Evolutionary conservation across 768 basidiomycete genomes (phyloP).

Genomic region (Tremella mesenterica): DNA sequence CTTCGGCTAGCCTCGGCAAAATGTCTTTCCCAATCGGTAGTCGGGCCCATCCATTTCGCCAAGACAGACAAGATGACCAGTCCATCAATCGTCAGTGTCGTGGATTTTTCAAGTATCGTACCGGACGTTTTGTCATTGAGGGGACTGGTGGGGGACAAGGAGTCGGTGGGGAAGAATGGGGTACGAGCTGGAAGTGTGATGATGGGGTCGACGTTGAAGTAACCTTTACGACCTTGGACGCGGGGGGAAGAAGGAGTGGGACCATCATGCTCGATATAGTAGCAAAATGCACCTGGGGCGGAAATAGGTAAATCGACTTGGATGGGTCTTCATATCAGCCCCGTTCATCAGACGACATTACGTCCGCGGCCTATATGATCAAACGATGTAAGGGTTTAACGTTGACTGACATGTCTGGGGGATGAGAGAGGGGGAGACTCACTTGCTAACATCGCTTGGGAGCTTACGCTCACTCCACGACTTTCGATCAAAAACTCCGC

Average conservation of each 20-base stretch:
- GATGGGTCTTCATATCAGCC: conserved; percentile 59
- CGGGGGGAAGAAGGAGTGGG: conserved; percentile 47
- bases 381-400: no score
- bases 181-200: conserved; percentile 66
- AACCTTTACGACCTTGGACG: conserved; percentile 74
- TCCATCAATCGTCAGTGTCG: conserved; percentile 72
- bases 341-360: neutral
- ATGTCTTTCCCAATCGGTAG: conserved; percentile 65
- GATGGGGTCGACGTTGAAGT: conserved; percentile 92
- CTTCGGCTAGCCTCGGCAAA: conserved; percentile 75
- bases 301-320: conserved; percentile 92
- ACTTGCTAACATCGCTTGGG: conserved; percentile 49
- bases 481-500: conserved; percentile 70
- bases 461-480: conserved; percentile 59
- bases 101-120: conserved; percentile 49
- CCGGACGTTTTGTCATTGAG: conserved; percentile 25
- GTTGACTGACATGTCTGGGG: no score
- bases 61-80: conserved; percentile 81
- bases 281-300: conserved; percentile 90
- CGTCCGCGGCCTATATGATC: neutral
- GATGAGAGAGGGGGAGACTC: conserved; percentile 36
- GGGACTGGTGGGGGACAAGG: conserved; percentile 10
- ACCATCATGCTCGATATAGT: conserved; percentile 73
- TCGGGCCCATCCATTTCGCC: conserved; percentile 95
- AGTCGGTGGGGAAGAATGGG: conserved; percentile 55